Base-by-base conservation (phyloP, 495 filamentous ascomycete genomes). In the Hypoxylon fragiforme region DNA sequence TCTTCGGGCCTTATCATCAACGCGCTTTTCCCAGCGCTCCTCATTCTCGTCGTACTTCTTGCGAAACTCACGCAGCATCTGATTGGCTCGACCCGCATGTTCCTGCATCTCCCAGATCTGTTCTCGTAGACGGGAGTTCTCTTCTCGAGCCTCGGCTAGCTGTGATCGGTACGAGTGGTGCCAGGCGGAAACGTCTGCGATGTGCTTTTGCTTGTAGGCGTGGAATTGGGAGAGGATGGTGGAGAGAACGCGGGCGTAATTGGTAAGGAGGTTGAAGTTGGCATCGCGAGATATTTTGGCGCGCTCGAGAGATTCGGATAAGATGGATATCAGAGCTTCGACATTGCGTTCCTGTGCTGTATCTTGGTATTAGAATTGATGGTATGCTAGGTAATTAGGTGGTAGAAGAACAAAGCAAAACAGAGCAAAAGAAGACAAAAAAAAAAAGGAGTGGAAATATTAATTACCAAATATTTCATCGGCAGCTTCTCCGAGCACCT, bases 81-180 rank as follows among this genome's bases (percentile, higher is more conserved):
- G 72, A 65, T 79, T 81, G 31, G 77, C 78, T 3, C 62, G 58
- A 16, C 65, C 73, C 30, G 80, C 80, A 40, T 74, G 72, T 32
- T 73, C 75, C 54, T 77, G 74, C 74, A 80, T 80, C 54, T 79
- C 79, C 71, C 75, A 77, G 41, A 83, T 79, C 66, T 81, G 75
- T 47, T 78, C 75, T 31, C 79, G 77, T n/a, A 83, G 71, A 3
- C 70, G 70, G 39, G 70, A 68, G 58, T 83, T 83, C 69, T 81
- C 79, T 44, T 76, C 73, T 7, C 80, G 76, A 54, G 79, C 80
- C 61, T 78, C 77, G 57, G 77, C 79, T 14, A 83, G 71, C 61
- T 83, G 80, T 6, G 75, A 60, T 20, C 80, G 75, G 64, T 83
- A 83, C 49, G 71, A 76, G 51, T 73, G 73, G 59, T 83, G 80